Conservation (phyloP, 768 basidiomycete species). For the Agaricus sinodeliciosus region DNA sequence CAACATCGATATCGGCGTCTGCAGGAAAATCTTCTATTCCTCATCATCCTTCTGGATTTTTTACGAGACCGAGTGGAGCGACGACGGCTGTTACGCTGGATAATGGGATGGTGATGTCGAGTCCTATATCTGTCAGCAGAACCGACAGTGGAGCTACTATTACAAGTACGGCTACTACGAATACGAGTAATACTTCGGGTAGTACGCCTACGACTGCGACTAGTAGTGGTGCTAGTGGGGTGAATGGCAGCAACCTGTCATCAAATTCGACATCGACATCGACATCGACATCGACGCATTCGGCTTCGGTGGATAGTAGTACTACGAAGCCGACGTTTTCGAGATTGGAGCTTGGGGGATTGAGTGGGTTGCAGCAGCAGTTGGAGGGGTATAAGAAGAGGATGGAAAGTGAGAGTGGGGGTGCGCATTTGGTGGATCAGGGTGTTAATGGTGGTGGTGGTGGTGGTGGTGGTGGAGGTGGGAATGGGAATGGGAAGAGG, state of each 20-base stretch:
- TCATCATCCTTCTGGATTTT: constrained; percentile 36
- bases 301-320: constrained; percentile 43
- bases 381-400: constrained; percentile 28
- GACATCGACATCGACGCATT: constrained; percentile 11
- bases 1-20: constrained; percentile 28
- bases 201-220: constrained; percentile 1
- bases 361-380: constrained; percentile 52
- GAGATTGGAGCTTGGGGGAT: constrained; percentile 35
- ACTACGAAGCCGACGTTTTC: constrained; percentile 45
- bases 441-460: background rate
- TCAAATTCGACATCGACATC: too few relatives aligned
- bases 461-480: background rate
- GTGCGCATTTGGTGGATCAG: constrained; percentile 4
- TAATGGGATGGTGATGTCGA: constrained; percentile 1
- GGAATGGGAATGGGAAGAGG: background rate
- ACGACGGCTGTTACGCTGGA: constrained; percentile 58
- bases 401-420: constrained; percentile 16
- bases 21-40: constrained; percentile 35
- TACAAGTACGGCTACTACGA: too few relatives aligned
- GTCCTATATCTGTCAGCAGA: constrained; percentile 25
- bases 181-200: too few relatives aligned
- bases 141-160: constrained; percentile 31
- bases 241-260: constrained; percentile 25
- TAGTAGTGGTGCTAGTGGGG: background rate
- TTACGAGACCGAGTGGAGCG: constrained; percentile 43